phyloP scores from a whole-genome alignment of 768 basidiomycete species.

The Coprinopsis sp. region DNA sequence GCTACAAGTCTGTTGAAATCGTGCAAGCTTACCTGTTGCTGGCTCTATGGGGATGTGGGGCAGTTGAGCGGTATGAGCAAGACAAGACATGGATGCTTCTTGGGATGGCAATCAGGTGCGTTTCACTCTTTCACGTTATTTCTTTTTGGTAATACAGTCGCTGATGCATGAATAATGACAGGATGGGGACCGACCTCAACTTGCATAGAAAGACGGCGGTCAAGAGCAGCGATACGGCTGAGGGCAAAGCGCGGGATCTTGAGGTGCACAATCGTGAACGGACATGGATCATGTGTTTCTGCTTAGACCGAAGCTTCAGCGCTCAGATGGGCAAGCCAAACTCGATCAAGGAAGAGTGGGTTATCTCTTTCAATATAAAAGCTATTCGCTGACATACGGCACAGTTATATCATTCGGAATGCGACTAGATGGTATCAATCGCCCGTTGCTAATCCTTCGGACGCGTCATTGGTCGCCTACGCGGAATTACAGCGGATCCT shows the following conservation, averaged over 20 bases:
- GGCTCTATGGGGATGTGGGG: conserved; percentile 86
- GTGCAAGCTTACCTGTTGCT: conserved; percentile 93
- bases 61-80: conserved; percentile 94
- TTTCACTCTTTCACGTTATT: conserved; percentile 8
- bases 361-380: conserved; percentile 13
- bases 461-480: conserved; percentile 70
- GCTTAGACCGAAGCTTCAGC: conserved; percentile 83
- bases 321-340: conserved; percentile 98
- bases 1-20: conserved; percentile 92
- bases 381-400: conserved; percentile 3
- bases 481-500: conserved; percentile 86
- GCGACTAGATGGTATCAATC: conserved; percentile 70
- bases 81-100: conserved; percentile 90
- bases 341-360: conserved; percentile 89
- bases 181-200: conserved; percentile 96
- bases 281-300: conserved; percentile 88
- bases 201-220: conserved; percentile 81
- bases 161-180: conserved; percentile 31
- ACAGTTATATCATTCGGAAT: conserved; percentile 83
- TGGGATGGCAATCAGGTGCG: conserved; percentile 79
- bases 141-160: not conserved
- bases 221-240: conserved; percentile 62
- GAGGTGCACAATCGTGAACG: conserved; percentile 94
- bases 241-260: conserved; percentile 70
- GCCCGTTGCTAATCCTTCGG: conserved; percentile 57